These are phyloP conservation scores for Fusarium devonianum DNA, from an alignment of 2,329 filamentous ascomycete genomes.

Conservation along the genomic window DNA sequence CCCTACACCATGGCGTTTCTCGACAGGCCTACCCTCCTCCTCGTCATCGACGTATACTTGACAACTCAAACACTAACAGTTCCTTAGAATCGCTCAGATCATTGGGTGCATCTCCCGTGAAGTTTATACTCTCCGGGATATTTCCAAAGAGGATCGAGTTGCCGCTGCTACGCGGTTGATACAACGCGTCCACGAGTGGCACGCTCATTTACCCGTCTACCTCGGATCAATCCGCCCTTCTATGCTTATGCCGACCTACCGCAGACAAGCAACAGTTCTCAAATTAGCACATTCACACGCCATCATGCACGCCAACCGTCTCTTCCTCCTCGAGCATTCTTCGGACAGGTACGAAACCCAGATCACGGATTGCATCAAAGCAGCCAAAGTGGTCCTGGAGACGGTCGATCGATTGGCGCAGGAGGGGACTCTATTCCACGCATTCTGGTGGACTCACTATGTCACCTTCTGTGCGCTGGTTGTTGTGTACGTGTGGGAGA, in stretches of 20 bases:
- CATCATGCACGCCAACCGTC: conserved; percentile 62
- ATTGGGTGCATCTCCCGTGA: conserved; percentile 50
- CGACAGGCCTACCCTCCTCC: neutral
- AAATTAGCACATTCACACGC: conserved; percentile 63
- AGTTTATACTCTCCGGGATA: conserved; percentile 50
- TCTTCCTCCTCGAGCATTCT: conserved; percentile 53
- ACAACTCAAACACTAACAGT: too few relatives aligned
- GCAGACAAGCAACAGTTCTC: conserved; percentile 59
- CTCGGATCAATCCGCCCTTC: conserved; percentile 53
- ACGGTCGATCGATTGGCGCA: conserved; percentile 52
- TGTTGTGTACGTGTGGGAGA: conserved; percentile 61
- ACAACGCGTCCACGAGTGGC: conserved; percentile 50
- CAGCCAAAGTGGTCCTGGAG: conserved; percentile 47
- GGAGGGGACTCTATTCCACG: conserved; percentile 51
- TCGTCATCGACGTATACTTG: neutral
- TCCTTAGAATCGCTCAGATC: conserved; percentile 47
- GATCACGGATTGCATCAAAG: conserved; percentile 53
- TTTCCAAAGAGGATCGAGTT: conserved; percentile 47
- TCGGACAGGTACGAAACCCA: conserved; percentile 15
- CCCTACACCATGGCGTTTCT: fast-evolving
- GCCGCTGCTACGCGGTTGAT: conserved; percentile 49
- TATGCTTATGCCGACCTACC: conserved; percentile 55
- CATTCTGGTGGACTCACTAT: conserved; percentile 63
- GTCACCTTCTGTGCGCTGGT: conserved; percentile 62
- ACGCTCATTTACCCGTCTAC: conserved; percentile 50